phyloP scores from a whole-genome alignment of 768 basidiomycete genomes.

The Kwoniella dendrophila region DNA sequence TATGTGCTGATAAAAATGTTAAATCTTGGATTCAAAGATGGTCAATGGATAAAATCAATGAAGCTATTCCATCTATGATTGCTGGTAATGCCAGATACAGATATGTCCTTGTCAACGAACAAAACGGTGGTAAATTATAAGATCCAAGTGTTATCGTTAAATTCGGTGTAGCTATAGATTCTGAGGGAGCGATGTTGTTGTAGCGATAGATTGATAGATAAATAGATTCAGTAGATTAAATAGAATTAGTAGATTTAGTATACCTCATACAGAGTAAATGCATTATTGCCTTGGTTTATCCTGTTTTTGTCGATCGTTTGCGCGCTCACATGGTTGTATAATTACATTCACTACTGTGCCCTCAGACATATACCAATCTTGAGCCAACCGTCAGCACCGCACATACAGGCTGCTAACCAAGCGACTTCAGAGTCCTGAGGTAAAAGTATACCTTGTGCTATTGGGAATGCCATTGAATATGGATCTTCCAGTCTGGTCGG shows the following conservation, averaged over 20 bases:
- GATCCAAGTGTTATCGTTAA: no score
- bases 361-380: constrained; percentile 69
- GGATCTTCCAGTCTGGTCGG: constrained; percentile 56
- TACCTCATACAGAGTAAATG: no score
- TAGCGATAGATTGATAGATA: constrained; percentile 10
- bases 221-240: background rate
- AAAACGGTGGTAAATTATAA: constrained; percentile 45
- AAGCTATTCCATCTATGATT: constrained; percentile 43
- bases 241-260: background rate
- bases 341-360: no score
- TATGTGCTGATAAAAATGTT: constrained; percentile 45
- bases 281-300: no score
- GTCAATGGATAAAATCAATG: constrained; percentile 43
- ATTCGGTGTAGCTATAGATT: background rate
- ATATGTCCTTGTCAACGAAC: constrained; percentile 50
- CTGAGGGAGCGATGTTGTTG: background rate
- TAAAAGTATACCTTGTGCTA: constrained; percentile 80
- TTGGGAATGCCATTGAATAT: constrained; percentile 68
- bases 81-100: constrained; percentile 45
- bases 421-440: constrained; percentile 88
- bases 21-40: constrained; percentile 50
- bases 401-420: constrained; percentile 89
- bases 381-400: constrained; percentile 94
- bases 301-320: no score
- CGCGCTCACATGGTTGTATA: no score